Conservation (phyloP, 345 rosid species). For the Stellera chamaejasme region DNA sequence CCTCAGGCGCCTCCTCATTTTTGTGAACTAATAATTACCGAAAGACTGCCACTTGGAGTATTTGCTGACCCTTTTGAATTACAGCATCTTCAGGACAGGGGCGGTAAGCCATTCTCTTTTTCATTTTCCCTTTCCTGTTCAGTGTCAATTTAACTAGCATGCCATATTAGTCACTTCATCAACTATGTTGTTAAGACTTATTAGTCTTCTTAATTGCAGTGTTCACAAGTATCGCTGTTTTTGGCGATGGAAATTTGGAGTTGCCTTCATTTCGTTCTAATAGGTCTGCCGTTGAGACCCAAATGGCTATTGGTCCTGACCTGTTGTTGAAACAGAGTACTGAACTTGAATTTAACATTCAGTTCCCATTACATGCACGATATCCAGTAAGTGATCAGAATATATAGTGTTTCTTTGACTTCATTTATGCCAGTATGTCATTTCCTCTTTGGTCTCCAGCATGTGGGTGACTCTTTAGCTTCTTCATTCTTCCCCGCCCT, state of each 20-base stretch:
- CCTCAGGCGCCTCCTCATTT: constrained; percentile 14
- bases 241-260: constrained; percentile 85
- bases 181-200: background rate
- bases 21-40: constrained; percentile 44
- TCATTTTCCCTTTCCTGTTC: background rate
- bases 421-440: background rate
- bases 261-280: constrained; percentile 69
- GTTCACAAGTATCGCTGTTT: constrained; percentile 47
- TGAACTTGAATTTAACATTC: constrained; percentile 36
- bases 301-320: constrained; percentile 27
- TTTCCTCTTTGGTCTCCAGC: too few relatives aligned
- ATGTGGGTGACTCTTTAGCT: too few relatives aligned
- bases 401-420: background rate
- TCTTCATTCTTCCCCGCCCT: too few relatives aligned
- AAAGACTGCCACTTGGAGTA: constrained; percentile 75
- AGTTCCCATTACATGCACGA: constrained; percentile 78
- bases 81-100: constrained; percentile 47
- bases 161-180: background rate
- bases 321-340: constrained; percentile 15
- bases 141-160: background rate
- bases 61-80: constrained; percentile 93
- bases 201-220: constrained; percentile 27
- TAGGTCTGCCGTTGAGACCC: constrained; percentile 70
- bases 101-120: constrained; percentile 27
- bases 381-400: constrained; percentile 46